Evolutionary conservation across 2,329 filamentous ascomycete species (phyloP).

Genomic region (Cercospora sesami): DNA sequence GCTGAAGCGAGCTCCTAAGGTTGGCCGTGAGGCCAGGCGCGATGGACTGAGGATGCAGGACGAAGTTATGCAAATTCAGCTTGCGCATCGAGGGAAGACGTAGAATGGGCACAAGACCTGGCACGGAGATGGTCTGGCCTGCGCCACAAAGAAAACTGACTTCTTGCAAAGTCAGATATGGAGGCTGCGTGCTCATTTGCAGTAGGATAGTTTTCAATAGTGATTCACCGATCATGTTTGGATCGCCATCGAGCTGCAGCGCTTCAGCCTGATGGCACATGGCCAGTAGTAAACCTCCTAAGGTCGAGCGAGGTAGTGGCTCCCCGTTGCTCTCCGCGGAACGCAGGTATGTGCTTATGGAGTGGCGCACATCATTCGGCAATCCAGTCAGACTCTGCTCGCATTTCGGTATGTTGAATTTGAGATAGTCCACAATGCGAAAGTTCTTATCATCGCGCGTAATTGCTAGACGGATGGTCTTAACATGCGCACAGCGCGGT

Average conservation of each 20-base stretch:
- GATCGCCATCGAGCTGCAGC: background rate
- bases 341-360: background rate
- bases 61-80: background rate
- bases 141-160: background rate
- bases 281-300: background rate
- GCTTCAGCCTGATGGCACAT: background rate
- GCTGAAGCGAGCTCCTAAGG: background rate
- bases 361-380: background rate
- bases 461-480: background rate
- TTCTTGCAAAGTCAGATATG: background rate
- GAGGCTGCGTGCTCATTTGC: background rate
- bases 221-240: background rate
- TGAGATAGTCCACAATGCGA: background rate
- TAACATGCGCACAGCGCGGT: background rate
- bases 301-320: background rate
- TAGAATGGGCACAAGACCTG: background rate
- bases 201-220: background rate
- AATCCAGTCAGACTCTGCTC: background rate
- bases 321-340: background rate
- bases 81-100: background rate
- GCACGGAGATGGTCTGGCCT: background rate
- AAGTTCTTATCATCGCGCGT: background rate
- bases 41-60: background rate
- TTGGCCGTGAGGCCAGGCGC: background rate
- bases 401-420: background rate